These are phyloP conservation scores for Kernera saxatilis DNA, from an alignment of 345 rosid genomes.

Conservation along the genomic window DNA sequence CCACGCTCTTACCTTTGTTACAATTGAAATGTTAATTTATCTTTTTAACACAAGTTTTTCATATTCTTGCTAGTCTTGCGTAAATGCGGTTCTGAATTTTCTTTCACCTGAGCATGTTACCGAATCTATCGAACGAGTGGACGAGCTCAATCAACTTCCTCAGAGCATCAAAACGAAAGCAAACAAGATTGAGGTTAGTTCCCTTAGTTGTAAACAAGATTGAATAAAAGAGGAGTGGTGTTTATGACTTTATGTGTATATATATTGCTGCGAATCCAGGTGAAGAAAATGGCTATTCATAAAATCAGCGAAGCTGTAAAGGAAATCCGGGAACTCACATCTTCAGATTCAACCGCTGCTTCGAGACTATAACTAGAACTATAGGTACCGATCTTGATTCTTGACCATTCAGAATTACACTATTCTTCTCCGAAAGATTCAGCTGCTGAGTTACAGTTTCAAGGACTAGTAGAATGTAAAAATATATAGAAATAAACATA, in stretches of 20 bases:
- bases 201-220: conserved; percentile 28
- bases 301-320: conserved; percentile 59
- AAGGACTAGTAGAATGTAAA: conserved; percentile 18
- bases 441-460: conserved; percentile 18
- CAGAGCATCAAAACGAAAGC: conserved; percentile 55
- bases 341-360: conserved; percentile 24
- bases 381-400: conserved; percentile 28
- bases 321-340: conserved; percentile 73
- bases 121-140: conserved; percentile 53
- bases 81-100: conserved; percentile 78
- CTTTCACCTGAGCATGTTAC: conserved; percentile 78
- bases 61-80: conserved; percentile 64
- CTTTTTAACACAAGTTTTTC: neutral
- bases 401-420: conserved; percentile 11
- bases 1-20: neutral
- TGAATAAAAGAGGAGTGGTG: conserved; percentile 36
- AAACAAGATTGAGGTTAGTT: conserved; percentile 65
- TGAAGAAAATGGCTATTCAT: conserved; percentile 75
- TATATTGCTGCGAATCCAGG: conserved; percentile 39
- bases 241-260: neutral
- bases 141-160: conserved; percentile 76
- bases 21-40: neutral
- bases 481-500: conserved; percentile 15
- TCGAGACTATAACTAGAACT: conserved; percentile 15
- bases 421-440: conserved; percentile 8